These are phyloP conservation scores for Magnolia changhungtana DNA, from an alignment of 164 flowering plant species.

Conservation along the genomic window DNA sequence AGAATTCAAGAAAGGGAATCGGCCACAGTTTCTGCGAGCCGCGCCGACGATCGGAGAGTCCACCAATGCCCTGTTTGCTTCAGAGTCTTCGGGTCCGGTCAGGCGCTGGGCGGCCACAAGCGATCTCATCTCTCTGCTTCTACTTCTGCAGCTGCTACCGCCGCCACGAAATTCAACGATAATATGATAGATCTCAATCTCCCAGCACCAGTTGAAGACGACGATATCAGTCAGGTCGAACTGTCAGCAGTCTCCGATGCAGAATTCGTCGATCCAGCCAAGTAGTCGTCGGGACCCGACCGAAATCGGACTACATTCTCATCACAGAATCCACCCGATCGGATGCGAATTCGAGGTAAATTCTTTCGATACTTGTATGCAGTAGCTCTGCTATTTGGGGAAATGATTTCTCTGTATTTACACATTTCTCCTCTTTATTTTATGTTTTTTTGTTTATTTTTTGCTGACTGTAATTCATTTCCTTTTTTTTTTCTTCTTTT, in stretches of 20 bases:
- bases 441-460: constrained; percentile 8
- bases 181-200: constrained; percentile 74
- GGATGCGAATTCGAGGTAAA: constrained; percentile 14
- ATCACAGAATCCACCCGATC: background rate
- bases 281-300: background rate
- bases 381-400: constrained; percentile 10
- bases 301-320: background rate
- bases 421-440: constrained; percentile 10
- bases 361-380: background rate
- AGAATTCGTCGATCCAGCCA: constrained; percentile 26
- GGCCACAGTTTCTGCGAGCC: background rate
- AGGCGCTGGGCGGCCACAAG: constrained; percentile 94
- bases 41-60: constrained; percentile 22
- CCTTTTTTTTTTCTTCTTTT: background rate
- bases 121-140: constrained; percentile 50
- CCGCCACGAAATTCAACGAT: constrained; percentile 25
- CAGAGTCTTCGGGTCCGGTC: constrained; percentile 71
- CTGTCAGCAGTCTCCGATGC: constrained; percentile 52
- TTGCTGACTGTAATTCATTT: constrained; percentile 23
- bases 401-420: constrained; percentile 16
- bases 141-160: background rate
- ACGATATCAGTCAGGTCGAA: constrained; percentile 50
- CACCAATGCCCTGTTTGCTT: constrained; percentile 79
- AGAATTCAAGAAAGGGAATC: constrained; percentile 11
- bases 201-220: constrained; percentile 73